Evolutionary conservation across 2,329 filamentous ascomycete genomes (phyloP).

Genomic region (Monosporascus sp.): DNA sequence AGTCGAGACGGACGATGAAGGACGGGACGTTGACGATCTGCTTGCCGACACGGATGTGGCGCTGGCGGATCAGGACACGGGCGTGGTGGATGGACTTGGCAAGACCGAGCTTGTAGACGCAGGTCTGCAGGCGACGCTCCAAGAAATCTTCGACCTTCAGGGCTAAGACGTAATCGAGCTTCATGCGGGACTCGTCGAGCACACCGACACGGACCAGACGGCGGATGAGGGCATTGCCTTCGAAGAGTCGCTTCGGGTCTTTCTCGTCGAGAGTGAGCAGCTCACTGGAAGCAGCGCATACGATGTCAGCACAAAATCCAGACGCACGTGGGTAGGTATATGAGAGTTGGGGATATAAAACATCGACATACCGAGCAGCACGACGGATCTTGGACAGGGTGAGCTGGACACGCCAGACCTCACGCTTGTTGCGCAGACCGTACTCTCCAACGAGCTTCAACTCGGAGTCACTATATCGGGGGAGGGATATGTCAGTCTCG

Average conservation of each 20-base stretch:
- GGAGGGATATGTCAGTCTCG: slow-evolving; percentile 57
- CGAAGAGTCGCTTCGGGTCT: slow-evolving; percentile 99
- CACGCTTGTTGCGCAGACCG: slow-evolving; percentile 99
- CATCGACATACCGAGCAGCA: slow-evolving; percentile 83
- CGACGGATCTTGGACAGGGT: slow-evolving; percentile 99
- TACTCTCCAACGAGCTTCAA: slow-evolving; percentile 99
- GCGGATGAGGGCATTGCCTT: slow-evolving; percentile 99
- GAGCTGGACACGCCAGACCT: slow-evolving; percentile 99
- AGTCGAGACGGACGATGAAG: slow-evolving; percentile 99
- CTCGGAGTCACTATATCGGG: slow-evolving; percentile 82
- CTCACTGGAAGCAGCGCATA: slow-evolving; percentile 61
- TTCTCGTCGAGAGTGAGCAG: slow-evolving; percentile 99
- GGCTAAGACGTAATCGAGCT: slow-evolving; percentile 99
- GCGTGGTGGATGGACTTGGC: slow-evolving; percentile 99
- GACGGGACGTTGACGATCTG: slow-evolving; percentile 99
- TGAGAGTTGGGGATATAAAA: background rate
- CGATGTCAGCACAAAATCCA: background rate
- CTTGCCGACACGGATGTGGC: slow-evolving; percentile 99
- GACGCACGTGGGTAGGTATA: too few species aligned
- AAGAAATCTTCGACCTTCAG: slow-evolving; percentile 99
- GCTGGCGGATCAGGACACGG: slow-evolving; percentile 98
- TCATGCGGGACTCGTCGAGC: slow-evolving; percentile 99
- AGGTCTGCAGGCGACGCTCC: slow-evolving; percentile 99
- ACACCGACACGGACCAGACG: slow-evolving; percentile 99
- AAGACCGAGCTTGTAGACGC: slow-evolving; percentile 99